Conservation (phyloP, 768 basidiomycete species). For the Boletus edulis region DNA sequence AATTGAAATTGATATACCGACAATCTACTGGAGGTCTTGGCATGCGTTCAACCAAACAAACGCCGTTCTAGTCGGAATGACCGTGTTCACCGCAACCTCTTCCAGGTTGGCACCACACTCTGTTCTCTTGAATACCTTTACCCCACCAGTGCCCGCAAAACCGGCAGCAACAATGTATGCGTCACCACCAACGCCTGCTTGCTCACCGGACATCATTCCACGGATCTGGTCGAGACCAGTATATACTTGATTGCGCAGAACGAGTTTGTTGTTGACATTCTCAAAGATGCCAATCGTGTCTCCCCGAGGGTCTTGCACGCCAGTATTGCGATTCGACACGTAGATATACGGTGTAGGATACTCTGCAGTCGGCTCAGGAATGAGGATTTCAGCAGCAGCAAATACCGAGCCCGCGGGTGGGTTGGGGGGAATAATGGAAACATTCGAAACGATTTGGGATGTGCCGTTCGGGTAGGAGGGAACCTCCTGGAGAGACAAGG, state of each 20-base stretch:
- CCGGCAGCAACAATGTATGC: constrained; percentile 57
- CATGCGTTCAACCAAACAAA: constrained; percentile 42
- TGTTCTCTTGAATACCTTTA: constrained; percentile 54
- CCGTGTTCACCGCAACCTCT: constrained; percentile 52
- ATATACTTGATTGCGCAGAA: constrained; percentile 52
- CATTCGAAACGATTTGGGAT: constrained; percentile 48
- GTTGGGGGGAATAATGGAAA: constrained; percentile 46
- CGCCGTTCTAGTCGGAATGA: constrained; percentile 48
- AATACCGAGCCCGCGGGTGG: constrained; percentile 39
- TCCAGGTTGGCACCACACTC: constrained; percentile 51
- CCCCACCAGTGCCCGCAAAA: constrained; percentile 50
- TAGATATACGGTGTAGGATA: constrained; percentile 61
- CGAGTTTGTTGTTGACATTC: constrained; percentile 37
- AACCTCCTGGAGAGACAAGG: constrained; percentile 56
- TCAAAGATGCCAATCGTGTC: constrained; percentile 67
- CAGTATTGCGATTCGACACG: constrained; percentile 65
- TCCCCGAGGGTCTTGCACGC: constrained; percentile 47
- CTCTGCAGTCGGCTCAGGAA: constrained; percentile 43
- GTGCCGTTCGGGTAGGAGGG: constrained; percentile 44
- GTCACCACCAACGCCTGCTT: constrained; percentile 42
- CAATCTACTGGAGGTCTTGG: neutral
- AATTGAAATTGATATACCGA: neutral
- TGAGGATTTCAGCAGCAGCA: constrained; percentile 61
- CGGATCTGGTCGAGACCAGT: constrained; percentile 63
- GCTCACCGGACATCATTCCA: constrained; percentile 58